These are phyloP conservation scores for Phytophthora aleatoria DNA, from an alignment of 352 stramenopile species.

Conservation along the genomic window DNA sequence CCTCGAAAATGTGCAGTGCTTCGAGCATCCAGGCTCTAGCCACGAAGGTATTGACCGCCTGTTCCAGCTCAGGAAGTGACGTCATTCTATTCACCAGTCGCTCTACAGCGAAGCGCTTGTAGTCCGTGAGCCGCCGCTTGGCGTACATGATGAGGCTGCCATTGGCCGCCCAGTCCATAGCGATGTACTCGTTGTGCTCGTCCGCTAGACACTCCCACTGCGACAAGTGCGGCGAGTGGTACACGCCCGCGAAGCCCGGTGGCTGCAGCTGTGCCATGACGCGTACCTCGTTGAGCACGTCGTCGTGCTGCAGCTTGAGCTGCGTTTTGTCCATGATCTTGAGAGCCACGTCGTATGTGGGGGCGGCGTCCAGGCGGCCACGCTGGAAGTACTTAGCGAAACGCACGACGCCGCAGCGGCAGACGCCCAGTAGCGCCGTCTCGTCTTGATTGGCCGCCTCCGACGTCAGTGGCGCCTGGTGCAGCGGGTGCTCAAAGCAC, in stretches of 20 bases:
- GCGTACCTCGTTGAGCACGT: constrained; percentile 80
- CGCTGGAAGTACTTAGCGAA: constrained; percentile 78
- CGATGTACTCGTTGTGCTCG: constrained; percentile 78
- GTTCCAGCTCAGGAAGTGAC: constrained; percentile 49
- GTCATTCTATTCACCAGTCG: constrained; percentile 58
- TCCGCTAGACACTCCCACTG: constrained; percentile 80
- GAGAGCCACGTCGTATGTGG: constrained; percentile 64
- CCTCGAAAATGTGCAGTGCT: constrained; percentile 64
- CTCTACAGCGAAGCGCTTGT: constrained; percentile 70
- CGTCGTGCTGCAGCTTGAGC: constrained; percentile 70
- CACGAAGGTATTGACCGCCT: constrained; percentile 61
- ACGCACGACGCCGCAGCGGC: constrained; percentile 76
- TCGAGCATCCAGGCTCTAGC: constrained; percentile 76
- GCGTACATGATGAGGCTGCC: constrained; percentile 72
- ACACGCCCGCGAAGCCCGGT: constrained; percentile 56
- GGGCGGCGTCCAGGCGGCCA: constrained; percentile 21
- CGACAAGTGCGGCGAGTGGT: constrained; percentile 65
- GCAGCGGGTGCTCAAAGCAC: constrained; percentile 61
- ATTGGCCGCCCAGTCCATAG: constrained; percentile 75
- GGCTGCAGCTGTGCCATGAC: constrained; percentile 81
- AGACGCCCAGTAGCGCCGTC: constrained; percentile 59
- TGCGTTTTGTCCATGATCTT: constrained; percentile 81
- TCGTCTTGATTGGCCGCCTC: constrained; percentile 54
- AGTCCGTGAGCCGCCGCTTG: constrained; percentile 65
- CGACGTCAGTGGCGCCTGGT: constrained; percentile 44